Conservation (phyloP, 2,329 filamentous ascomycete genomes). For the Fusarium penzigii region DNA sequence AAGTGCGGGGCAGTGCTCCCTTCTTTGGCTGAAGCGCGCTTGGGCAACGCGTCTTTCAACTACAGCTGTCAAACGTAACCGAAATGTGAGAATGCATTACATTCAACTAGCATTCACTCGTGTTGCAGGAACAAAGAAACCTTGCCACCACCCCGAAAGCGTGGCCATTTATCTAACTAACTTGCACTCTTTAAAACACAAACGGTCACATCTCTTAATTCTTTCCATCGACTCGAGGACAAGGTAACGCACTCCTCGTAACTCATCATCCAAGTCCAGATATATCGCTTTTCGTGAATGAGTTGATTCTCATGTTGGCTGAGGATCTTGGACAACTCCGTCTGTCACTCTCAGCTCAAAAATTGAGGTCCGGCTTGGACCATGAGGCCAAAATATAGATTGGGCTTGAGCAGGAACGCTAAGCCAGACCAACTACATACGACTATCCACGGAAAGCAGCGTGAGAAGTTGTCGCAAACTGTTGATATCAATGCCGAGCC, state of each 20-base stretch:
- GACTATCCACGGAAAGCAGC: background rate
- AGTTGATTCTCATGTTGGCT: too few relatives aligned
- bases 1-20: background rate
- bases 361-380: background rate
- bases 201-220: too few relatives aligned
- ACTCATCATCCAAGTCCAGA: too few relatives aligned
- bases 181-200: too few relatives aligned
- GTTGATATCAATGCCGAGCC: conserved; percentile 23
- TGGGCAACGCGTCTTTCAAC: background rate
- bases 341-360: too few relatives aligned
- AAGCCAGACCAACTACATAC: conserved; percentile 18
- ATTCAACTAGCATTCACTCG: background rate
- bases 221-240: too few relatives aligned
- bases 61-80: background rate
- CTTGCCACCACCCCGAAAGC: too few relatives aligned
- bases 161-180: too few relatives aligned
- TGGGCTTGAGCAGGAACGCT: conserved; percentile 25
- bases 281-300: too few relatives aligned
- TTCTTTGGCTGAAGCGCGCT: background rate
- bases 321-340: too few relatives aligned
- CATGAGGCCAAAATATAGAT: conserved; percentile 8
- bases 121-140: too few relatives aligned
- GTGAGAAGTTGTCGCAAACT: conserved; percentile 11
- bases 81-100: background rate
- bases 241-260: too few relatives aligned